These are phyloP conservation scores for Nyctanthes arbortristis DNA, from an alignment of 257 asterid genomes.

Conservation along the genomic window DNA sequence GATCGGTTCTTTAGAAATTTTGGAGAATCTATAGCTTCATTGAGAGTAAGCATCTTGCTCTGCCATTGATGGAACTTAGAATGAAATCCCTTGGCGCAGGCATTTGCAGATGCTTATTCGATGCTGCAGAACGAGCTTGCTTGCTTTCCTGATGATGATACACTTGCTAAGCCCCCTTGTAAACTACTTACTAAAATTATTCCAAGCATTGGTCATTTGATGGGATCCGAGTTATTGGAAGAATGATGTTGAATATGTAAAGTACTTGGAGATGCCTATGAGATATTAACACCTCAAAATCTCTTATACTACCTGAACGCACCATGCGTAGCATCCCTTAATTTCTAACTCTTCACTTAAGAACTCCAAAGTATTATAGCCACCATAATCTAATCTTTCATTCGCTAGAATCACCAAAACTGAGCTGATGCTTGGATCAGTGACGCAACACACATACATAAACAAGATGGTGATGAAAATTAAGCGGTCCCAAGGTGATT, in stretches of 20 bases:
- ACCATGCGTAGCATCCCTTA: conserved; percentile 1
- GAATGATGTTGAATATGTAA: conserved; percentile 17
- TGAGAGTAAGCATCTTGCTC: too few species aligned
- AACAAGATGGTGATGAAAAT: background rate
- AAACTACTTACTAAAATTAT: conserved; percentile 85
- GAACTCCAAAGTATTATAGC: background rate
- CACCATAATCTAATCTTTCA: background rate
- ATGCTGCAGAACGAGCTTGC: conserved; percentile 73
- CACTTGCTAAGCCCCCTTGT: conserved; percentile 40
- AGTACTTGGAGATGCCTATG: conserved; percentile 32
- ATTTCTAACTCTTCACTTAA: conserved; percentile 1
- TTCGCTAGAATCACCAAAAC: background rate
- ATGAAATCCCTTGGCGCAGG: conserved; percentile 48
- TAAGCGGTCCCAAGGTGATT: background rate
- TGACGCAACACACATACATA: background rate
- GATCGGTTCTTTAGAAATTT: background rate
- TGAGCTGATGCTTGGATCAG: background rate
- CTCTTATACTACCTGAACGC: background rate
- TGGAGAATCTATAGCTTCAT: too few species aligned
- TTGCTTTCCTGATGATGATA: conserved; percentile 49
- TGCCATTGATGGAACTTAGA: background rate
- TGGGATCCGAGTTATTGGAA: conserved; percentile 43
- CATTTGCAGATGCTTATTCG: conserved; percentile 98
- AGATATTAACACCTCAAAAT: conserved; percentile 9
- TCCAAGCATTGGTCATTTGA: conserved; percentile 75